These are phyloP conservation scores for Penicillium griseofulvum DNA, from an alignment of 2,329 filamentous ascomycete genomes.

Conservation along the genomic window DNA sequence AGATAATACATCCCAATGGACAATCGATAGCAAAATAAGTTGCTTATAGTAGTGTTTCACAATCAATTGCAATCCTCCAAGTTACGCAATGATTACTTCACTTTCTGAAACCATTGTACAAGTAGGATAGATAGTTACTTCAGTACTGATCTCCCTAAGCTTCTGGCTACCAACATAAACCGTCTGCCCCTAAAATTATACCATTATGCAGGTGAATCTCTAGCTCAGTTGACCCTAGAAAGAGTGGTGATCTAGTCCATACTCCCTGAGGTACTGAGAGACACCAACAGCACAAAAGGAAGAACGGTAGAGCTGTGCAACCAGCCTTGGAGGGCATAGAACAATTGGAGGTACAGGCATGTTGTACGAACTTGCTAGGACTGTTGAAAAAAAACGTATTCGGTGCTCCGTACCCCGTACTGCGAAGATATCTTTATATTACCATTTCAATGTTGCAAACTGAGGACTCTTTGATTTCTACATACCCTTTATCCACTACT, in stretches of 20 bases:
- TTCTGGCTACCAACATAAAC: not conserved
- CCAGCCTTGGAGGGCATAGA: not conserved
- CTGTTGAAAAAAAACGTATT: no score
- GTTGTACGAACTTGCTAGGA: no score
- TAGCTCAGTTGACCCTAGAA: not conserved
- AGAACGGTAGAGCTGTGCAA: not conserved
- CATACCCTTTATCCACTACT: no score
- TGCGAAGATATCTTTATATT: not conserved
- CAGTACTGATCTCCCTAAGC: not conserved
- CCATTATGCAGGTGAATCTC: not conserved
- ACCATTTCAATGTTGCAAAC: not conserved
- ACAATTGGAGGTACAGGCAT: not conserved
- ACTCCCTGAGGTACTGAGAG: not conserved
- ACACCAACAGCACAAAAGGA: not conserved
- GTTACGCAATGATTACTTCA: not conserved
- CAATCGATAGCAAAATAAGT: not conserved
- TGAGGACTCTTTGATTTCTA: not conserved
- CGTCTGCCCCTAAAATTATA: no score
- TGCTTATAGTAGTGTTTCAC: not conserved
- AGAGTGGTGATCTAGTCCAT: not conserved
- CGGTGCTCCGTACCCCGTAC: not conserved
- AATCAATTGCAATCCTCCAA: not conserved
- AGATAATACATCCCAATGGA: not conserved
- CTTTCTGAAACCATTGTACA: not conserved
- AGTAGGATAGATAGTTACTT: not conserved